Base-by-base conservation (phyloP, 164 flowering plant species). In the Chimonanthus salicifolius region DNA sequence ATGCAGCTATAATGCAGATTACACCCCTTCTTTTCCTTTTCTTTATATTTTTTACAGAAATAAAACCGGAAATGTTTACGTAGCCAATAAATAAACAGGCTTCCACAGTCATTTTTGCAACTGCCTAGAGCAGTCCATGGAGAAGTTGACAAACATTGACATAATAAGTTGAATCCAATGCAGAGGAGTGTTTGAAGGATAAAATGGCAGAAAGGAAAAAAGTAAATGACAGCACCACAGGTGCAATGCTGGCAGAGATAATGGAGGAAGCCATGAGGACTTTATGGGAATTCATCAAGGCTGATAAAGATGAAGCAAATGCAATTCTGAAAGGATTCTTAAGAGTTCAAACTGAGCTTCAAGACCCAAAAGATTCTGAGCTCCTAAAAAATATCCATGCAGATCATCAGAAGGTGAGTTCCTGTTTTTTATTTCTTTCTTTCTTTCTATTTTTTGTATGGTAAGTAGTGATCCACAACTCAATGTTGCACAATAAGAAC, bases 271-370 rank as follows among this genome's bases (percentile, higher is more conserved):
- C 92, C 6, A 88, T 92, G 85, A 74, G 77, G 11, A 75, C 82
- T 7, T 90, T 88, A 71, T 88, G 88, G 89, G 87, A 87, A 62
- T 92, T 93, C 70, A 67, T 93, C 54, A 79, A 81, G 3, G 79
- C 87, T 0, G 97, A 90, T 63, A 89, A 87, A 77, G 80, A 79
- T 2, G 86, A 80, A 66, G 63, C 74, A 21, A 71, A 58, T 69
- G 11, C 54, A n/a, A 64, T 72, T 58, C 74, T 66, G 54, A 87
- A 76, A 67, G 79, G 80, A 44, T 74, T 81, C 48, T 75, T 72
- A 18, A 72, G 78, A 49, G 70, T 72, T 71, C 82, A 76, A 21
- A 66, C 75, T 62, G 83, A 84, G 71, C 82, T 82, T 62, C 85
- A 82, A 44, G 82, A 83, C 64, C 84, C 87, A 54, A 64, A 81